These are phyloP conservation scores for Diospyros lotus DNA, from an alignment of 148 eudicot genomes.

Conservation along the genomic window DNA sequence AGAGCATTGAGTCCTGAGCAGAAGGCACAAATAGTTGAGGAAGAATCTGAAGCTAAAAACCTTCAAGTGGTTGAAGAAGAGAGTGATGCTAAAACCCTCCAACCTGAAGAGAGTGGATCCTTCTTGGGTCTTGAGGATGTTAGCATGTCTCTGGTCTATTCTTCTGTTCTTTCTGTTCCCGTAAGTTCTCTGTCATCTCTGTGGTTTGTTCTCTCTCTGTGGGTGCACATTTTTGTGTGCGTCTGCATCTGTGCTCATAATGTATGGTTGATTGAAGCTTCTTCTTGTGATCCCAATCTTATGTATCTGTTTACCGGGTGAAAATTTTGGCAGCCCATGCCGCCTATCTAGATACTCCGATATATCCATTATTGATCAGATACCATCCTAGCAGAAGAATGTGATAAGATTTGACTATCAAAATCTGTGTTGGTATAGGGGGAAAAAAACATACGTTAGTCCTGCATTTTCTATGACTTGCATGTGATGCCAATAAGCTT, in stretches of 20 bases:
- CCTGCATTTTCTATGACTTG: not conserved
- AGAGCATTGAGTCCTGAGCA: conserved; percentile 90
- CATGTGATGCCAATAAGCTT: not conserved
- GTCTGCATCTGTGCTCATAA: not conserved
- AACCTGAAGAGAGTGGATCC: conserved; percentile 72
- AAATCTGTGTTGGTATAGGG: not conserved
- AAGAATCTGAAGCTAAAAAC: conserved; percentile 32
- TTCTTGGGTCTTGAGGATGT: conserved; percentile 74
- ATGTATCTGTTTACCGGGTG: too few relatives aligned
- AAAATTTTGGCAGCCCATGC: not conserved
- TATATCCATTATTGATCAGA: not conserved
- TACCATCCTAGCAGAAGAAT: not conserved
- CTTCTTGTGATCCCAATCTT: not conserved
- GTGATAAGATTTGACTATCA: not conserved
- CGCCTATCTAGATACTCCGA: not conserved
- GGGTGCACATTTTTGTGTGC: not conserved
- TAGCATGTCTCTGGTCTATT: conserved; percentile 62
- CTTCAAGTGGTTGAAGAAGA: conserved; percentile 64
- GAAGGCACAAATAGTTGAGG: conserved; percentile 70
- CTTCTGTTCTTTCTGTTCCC: conserved; percentile 65
- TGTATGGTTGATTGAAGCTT: not conserved
- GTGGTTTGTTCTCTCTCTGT: not conserved
- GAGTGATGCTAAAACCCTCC: conserved; percentile 55
- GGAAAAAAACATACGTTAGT: not conserved
- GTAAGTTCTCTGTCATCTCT: conserved; percentile 39